Conservation (phyloP, 306 rosid genomes). For the Hylodesmum podocarpum region DNA sequence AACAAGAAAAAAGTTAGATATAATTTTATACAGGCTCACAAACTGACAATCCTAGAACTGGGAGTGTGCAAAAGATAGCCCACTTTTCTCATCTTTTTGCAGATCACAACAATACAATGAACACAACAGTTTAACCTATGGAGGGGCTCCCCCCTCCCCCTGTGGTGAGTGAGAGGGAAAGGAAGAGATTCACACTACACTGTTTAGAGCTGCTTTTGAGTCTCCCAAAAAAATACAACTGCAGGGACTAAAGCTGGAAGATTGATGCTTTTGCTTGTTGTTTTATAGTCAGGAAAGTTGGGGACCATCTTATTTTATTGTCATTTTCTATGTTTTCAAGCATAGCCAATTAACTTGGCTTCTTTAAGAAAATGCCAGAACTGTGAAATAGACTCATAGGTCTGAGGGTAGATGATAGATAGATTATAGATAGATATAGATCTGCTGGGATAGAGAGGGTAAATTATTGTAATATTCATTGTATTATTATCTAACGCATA, state of each 20-base stretch:
- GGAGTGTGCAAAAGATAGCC: constrained; percentile 76
- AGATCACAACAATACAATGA: constrained; percentile 47
- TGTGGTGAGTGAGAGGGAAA: constrained; percentile 44
- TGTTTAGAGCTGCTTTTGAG: constrained; percentile 58
- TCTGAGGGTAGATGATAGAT: constrained; percentile 41
- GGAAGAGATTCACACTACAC: constrained; percentile 42
- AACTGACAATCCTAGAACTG: constrained; percentile 82
- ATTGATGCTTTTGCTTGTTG: constrained; percentile 53
- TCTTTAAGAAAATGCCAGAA: constrained; percentile 57
- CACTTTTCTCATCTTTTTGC: constrained; percentile 56
- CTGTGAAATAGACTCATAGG: constrained; percentile 55
- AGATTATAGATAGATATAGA: constrained; percentile 40
- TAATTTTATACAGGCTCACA: constrained; percentile 44
- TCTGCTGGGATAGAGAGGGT: constrained; percentile 33
- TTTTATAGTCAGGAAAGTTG: constrained; percentile 43
- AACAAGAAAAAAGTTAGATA: constrained; percentile 47
- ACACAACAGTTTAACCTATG: constrained; percentile 52
- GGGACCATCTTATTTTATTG: constrained; percentile 66
- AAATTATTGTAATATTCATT: constrained; percentile 31
- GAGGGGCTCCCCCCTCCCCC: constrained; percentile 36
- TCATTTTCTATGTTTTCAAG: constrained; percentile 44
- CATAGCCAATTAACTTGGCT: constrained; percentile 54
- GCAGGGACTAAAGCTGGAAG: constrained; percentile 69
- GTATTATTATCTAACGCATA: constrained; percentile 33
- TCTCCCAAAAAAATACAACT: constrained; percentile 65